These are phyloP conservation scores for Esteya vermicola DNA, from an alignment of 2,329 filamentous ascomycete species.

Conservation along the genomic window DNA sequence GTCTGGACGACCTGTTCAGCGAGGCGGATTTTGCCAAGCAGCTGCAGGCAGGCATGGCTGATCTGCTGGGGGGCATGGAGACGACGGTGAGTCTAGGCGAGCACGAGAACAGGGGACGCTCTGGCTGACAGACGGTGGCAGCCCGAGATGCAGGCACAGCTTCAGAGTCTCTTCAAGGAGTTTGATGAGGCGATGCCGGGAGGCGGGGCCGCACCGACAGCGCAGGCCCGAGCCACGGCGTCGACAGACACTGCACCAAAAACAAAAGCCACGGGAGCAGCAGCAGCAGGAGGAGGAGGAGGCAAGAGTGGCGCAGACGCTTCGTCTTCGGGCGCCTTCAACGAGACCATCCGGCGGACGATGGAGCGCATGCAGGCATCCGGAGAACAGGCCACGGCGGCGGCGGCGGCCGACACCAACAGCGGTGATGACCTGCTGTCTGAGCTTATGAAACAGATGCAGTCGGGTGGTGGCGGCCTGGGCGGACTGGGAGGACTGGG, in stretches of 20 bases:
- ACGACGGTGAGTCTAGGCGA: conserved; percentile 35
- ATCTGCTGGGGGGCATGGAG: conserved; percentile 59
- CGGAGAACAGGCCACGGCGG: conserved; percentile 71
- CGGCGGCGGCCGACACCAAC: conserved; percentile 43
- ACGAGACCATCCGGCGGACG: conserved; percentile 81
- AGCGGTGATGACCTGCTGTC: conserved; percentile 67
- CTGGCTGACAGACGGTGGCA: conserved; percentile 13
- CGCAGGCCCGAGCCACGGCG: not conserved
- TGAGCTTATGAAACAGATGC: conserved; percentile 86
- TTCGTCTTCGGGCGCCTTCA: conserved; percentile 50
- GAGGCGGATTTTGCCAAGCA: conserved; percentile 74
- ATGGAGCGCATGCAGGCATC: conserved; percentile 95
- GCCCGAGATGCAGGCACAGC: conserved; percentile 64
- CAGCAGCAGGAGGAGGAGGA: not conserved
- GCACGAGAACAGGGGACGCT: not conserved
- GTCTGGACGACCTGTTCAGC: conserved; percentile 30
- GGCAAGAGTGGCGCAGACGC: conserved; percentile 9
- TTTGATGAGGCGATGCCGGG: conserved; percentile 32
- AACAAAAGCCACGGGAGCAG: not conserved
- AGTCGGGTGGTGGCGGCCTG: too few species aligned
- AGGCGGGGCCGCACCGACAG: conserved; percentile 1
- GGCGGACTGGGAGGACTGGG: too few species aligned
- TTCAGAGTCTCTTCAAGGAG: conserved; percentile 65
- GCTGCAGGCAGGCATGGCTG: conserved; percentile 81
- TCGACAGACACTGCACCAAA: not conserved